phyloP scores from a whole-genome alignment of 1,284 basidiomycete genomes.

The Trametes polyzona region DNA sequence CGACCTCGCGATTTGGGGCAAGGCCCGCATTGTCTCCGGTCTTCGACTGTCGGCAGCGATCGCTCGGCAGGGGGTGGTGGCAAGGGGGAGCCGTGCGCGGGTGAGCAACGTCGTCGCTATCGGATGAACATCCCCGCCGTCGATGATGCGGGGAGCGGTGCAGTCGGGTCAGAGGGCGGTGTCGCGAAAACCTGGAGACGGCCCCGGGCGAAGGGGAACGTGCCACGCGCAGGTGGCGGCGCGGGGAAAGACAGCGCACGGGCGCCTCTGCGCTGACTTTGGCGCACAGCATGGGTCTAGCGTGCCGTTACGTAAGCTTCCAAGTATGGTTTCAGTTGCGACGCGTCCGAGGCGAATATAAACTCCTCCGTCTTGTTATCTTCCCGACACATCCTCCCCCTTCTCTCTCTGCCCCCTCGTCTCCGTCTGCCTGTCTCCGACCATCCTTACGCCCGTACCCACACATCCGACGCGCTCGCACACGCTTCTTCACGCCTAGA shows the following conservation, averaged over 20 bases:
- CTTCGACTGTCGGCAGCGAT: not conserved
- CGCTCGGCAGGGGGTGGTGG: not conserved
- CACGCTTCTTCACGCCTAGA: conserved; percentile 5
- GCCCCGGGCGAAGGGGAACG: not conserved
- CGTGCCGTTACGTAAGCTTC: conserved; percentile 16
- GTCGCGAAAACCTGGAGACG: not conserved
- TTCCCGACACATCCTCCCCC: conserved; percentile 10
- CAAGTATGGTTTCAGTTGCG: conserved; percentile 19
- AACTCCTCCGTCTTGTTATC: conserved; percentile 16
- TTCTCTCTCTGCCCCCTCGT: not conserved
- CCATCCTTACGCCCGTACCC: not conserved
- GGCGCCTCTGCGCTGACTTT: not conserved
- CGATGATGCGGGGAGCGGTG: not conserved
- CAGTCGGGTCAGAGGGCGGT: not conserved
- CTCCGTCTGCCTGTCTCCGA: not conserved
- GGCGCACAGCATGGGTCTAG: conserved; percentile 13
- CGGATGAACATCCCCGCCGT: not conserved
- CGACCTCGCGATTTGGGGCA: not conserved
- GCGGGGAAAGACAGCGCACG: not conserved
- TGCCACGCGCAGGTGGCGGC: not conserved
- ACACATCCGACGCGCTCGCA: not conserved
- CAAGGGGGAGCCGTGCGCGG: too few relatives aligned
- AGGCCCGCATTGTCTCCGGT: not conserved
- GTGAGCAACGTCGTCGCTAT: not conserved
- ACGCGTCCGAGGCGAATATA: conserved; percentile 27